Evolutionary conservation across 352 stramenopile genomes (phyloP).

Genomic region (Phytophthora podocarpi): DNA sequence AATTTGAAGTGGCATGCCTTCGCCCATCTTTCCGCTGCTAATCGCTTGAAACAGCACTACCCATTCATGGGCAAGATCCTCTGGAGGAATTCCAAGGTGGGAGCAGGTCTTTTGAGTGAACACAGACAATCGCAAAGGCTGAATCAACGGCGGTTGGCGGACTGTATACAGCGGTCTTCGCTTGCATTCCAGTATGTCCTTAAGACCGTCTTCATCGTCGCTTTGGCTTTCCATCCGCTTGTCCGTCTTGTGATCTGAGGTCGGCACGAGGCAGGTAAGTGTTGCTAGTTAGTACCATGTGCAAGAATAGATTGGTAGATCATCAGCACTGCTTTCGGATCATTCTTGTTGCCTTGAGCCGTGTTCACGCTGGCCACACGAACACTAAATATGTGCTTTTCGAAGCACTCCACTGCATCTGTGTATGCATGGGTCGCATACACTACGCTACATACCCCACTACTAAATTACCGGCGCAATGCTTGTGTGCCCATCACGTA

Average conservation of each 20-base stretch:
- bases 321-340: too few relatives aligned
- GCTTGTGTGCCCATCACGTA: too few relatives aligned
- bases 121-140: conserved; percentile 44
- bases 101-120: conserved; percentile 41
- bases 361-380: too few relatives aligned
- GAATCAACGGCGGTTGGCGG: conserved; percentile 58
- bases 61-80: conserved; percentile 66
- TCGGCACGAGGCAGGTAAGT: background rate
- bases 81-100: conserved; percentile 23
- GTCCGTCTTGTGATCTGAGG: background rate
- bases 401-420: too few relatives aligned
- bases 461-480: too few relatives aligned
- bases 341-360: too few relatives aligned
- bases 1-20: conserved; percentile 45
- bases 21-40: conserved; percentile 23
- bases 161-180: conserved; percentile 46
- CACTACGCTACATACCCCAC: too few relatives aligned
- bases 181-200: background rate
- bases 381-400: too few relatives aligned
- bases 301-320: conserved; percentile 30
- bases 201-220: conserved; percentile 1
- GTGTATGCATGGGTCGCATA: too few relatives aligned
- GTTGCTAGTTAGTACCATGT: too few relatives aligned
- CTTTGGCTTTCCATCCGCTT: conserved; percentile 10
- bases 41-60: conserved; percentile 61